Evolutionary conservation across 2,329 filamentous ascomycete genomes (phyloP), one percentile per base, ranked within the genome.

Genomic region (Scedosporium dehoogii): DNA sequence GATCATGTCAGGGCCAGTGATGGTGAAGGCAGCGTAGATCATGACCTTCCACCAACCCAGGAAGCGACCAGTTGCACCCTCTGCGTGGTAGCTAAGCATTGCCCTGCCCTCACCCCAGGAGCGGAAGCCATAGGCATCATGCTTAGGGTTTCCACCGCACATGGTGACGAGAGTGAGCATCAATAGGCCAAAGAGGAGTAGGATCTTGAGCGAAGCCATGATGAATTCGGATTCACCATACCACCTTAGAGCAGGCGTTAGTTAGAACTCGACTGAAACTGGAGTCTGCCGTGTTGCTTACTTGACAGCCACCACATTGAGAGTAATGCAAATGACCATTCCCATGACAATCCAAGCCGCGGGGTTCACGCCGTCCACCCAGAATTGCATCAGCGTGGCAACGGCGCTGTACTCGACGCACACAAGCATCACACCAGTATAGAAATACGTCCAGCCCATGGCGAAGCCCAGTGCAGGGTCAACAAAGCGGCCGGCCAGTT

Each of bases 1-100:
- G 65, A 89, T 84, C 72, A 88, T 88, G 68, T 89, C 86, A 0
- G 85, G 85, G 5, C 86, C 86, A 12, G 84, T 82, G 65, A 89
- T 83, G 42, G 85, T 87, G 75, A 90, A 90, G 60, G 81, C 82
- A 4, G 87, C 87, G 68, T 85, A 84, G 65, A 90, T 87, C 38
- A 91, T 73, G 65, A 75, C 74, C 62, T 71, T 72, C 71, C 72
- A 76, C 66, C 70, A 88, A 1, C 86, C 86, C 0, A 88, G 75
- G 70, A 86, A 89, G 23, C 80, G 78, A 21, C 86, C 87, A 0
- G 84, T 76, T 55, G 78, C 72, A 3, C 85, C 86, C 3, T 66
- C 65, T 3, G 68, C 65, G 46, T 74, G 70, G 59, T 76, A 76
- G 27, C 68, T 63, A 41, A 70, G 69, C 69, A 76, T 73, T 29